These are phyloP conservation scores for Lecanicillium sp. DNA, from an alignment of 2,329 filamentous ascomycete genomes.

Conservation along the genomic window DNA sequence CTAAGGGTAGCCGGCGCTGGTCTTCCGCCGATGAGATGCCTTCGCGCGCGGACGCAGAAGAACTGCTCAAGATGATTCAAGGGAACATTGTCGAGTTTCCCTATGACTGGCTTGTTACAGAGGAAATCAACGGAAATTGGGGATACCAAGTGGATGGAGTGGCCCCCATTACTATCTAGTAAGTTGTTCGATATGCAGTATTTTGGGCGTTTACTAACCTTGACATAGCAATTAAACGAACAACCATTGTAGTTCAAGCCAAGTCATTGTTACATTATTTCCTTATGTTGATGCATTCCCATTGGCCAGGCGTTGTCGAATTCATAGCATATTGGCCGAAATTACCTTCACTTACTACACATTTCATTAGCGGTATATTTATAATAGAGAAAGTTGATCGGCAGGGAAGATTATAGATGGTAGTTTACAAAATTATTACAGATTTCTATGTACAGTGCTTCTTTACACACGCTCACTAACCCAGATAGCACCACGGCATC, in stretches of 20 bases:
- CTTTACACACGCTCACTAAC: conserved; percentile 65
- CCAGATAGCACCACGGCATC: conserved; percentile 89
- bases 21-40: conserved; percentile 70
- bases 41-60: conserved; percentile 67
- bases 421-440: background rate
- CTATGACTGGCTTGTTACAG: conserved; percentile 88
- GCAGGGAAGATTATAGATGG: background rate
- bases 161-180: conserved; percentile 96
- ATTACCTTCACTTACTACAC: background rate
- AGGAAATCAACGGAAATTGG: conserved; percentile 93
- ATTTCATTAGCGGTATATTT: background rate
- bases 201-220: conserved; percentile 17
- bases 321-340: background rate
- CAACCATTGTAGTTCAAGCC: no score
- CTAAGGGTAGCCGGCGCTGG: conserved; percentile 58
- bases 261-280: no score
- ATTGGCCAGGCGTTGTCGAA: background rate
- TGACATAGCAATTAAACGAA: conserved; percentile 23
- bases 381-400: no score
- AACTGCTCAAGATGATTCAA: conserved; percentile 73
- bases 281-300: no score
- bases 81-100: conserved; percentile 88
- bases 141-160: conserved; percentile 94
- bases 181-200: conserved; percentile 32
- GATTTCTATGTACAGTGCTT: background rate